Evolutionary conservation across 768 basidiomycete genomes (phyloP), one percentile per base, ranked within the genome.

Genomic region (Termitomyces sp.): DNA sequence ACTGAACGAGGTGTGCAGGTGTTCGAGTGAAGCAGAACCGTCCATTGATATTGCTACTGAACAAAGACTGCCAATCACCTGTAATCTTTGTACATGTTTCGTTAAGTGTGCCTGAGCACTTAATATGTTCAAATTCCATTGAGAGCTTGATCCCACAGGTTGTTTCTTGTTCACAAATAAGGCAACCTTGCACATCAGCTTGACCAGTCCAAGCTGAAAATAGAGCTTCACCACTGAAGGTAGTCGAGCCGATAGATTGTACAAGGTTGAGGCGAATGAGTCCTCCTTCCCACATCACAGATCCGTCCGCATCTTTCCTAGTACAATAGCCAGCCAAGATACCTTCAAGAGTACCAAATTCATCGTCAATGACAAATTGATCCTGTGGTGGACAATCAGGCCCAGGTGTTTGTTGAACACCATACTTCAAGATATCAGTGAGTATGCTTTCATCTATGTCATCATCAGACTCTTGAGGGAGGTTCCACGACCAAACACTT

Each of bases 251-350:
- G 6, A 6, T 30, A 7, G 30, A 1, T 30, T 30, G 5, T 7
- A 1, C 6, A 30, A 30, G 3, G 30, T 30, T 7, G 7, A 30
- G 30, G 4, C 0, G 5, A 30, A 30, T 30, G 18, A 53, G 28
- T 7, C 57, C 51, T 14, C 47, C 43, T 28, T 8, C 14, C 44
- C 18, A 32, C 2, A 14, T 13, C 35, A 2, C 4, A 4, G 26
- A 26, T 26, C 4, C 26, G 4, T 26, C 26, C 4, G 26, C 4
- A 4, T 26, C 26, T 26, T 20, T 3, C 26, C 26, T 0, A 9
- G 40, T n/a, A 33, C 49, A 47, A 48, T 48, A 58, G 7, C 57
- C 57, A 18, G 57, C 52, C 57, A 52, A 58, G 14, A 13, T 1
- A 24, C 51, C 57, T 38, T 32, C 6, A 30, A 58, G n/a, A 33